Evolutionary conservation across 2,329 filamentous ascomycete species (phyloP).

Genomic region (Alternaria hordeiaustralica): DNA sequence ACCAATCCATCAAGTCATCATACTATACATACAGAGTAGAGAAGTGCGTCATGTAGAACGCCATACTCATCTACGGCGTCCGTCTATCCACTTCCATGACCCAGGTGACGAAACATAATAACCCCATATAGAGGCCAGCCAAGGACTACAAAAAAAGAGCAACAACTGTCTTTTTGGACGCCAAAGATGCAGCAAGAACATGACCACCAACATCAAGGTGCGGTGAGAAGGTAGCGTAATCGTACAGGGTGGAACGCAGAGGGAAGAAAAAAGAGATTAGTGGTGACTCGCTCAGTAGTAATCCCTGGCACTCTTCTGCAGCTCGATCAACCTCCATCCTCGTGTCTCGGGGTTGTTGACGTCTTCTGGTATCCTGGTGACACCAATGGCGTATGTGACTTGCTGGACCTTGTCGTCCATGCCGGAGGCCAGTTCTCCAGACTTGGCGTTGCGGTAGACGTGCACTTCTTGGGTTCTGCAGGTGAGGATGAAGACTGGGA

Average conservation of each 20-base stretch:
- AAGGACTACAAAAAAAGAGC: slow-evolving; percentile 7
- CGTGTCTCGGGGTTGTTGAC: slow-evolving; percentile 96
- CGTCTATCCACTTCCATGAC: slow-evolving; percentile 24
- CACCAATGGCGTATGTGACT: slow-evolving; percentile 96
- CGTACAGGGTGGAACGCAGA: slow-evolving; percentile 18
- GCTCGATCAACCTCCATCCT: slow-evolving; percentile 96
- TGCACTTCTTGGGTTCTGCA: slow-evolving; percentile 97
- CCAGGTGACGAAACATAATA: slow-evolving; percentile 17
- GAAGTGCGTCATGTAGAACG: slow-evolving; percentile 30
- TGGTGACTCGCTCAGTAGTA: slow-evolving; percentile 65
- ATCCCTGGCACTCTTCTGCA: slow-evolving; percentile 97
- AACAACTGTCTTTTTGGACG: slow-evolving; percentile 36
- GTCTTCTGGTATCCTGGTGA: slow-evolving; percentile 91
- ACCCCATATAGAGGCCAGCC: not conserved
- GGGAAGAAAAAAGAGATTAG: slow-evolving; percentile 2
- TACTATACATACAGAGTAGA: slow-evolving; percentile 38
- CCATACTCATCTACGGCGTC: slow-evolving; percentile 13
- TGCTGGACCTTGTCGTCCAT: slow-evolving; percentile 99
- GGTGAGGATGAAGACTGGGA: slow-evolving; percentile 96
- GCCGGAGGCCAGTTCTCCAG: slow-evolving; percentile 85
- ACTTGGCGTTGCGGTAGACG: slow-evolving; percentile 92
- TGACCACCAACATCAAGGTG: slow-evolving; percentile 22
- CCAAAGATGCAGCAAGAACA: slow-evolving; percentile 37
- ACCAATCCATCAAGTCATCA: slow-evolving; percentile 12
- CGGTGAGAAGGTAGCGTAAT: slow-evolving; percentile 20